Evolutionary conservation across 106 monocot species (phyloP).

Genomic region (Hemerocallis citrina): DNA sequence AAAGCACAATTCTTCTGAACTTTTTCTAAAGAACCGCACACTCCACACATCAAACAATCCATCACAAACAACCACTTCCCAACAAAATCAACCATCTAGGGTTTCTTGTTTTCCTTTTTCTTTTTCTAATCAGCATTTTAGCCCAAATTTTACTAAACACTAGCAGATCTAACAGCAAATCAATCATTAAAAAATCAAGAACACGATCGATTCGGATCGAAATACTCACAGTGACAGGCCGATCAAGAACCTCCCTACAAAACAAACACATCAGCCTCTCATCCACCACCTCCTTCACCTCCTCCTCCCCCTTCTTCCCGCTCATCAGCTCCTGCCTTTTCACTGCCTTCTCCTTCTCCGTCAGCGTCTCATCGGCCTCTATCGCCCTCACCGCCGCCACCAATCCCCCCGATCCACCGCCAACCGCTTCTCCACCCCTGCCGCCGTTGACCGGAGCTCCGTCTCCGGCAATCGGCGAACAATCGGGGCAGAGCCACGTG

Average conservation of each 20-base stretch:
- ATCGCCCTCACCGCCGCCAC: constrained; percentile 24
- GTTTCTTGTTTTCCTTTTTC: too few species aligned
- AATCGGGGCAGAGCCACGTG: constrained; percentile 56
- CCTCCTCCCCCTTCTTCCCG: constrained; percentile 13
- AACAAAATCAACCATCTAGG: too few species aligned
- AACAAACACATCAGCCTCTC: constrained; percentile 72
- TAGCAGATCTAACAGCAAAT: too few species aligned
- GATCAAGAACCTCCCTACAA: constrained; percentile 81
- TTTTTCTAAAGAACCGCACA: too few species aligned
- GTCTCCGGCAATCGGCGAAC: too few species aligned
- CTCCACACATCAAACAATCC: too few species aligned
- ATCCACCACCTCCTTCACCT: constrained; percentile 52
- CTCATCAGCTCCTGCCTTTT: constrained; percentile 40
- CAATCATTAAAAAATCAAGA: too few species aligned
- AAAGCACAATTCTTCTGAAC: too few species aligned
- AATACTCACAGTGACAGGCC: constrained; percentile 87
- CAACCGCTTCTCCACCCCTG: not conserved
- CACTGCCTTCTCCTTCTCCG: constrained; percentile 56
- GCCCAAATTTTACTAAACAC: too few species aligned
- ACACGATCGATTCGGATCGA: too few species aligned
- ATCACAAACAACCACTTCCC: too few species aligned
- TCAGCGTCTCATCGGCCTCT: constrained; percentile 39
- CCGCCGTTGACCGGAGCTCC: not conserved
- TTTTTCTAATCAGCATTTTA: too few species aligned
- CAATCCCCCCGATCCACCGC: not conserved